Evolutionary conservation across 805 yeast species (phyloP).

Genomic region (Saturnispora quitensis): DNA sequence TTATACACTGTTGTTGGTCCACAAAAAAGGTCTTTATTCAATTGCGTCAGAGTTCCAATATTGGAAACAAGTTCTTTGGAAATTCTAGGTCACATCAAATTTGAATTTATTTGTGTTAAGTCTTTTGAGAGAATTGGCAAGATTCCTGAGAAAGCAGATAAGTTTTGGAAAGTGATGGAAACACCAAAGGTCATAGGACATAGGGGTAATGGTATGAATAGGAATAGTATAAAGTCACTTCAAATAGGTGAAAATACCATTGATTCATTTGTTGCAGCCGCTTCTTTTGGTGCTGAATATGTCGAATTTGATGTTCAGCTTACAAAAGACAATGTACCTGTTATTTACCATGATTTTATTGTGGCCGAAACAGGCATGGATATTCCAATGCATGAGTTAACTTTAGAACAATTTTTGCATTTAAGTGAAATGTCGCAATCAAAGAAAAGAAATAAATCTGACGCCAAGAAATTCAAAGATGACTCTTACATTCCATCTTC

Average conservation of each 20-base stretch:
- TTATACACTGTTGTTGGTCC: slow-evolving; percentile 61
- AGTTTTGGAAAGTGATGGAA: slow-evolving; percentile 86
- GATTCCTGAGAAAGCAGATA: slow-evolving; percentile 57
- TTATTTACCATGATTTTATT: slow-evolving; percentile 86
- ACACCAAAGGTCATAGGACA: slow-evolving; percentile 92
- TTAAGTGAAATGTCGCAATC: slow-evolving; percentile 29
- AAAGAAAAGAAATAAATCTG: slow-evolving; percentile 4
- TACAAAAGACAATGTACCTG: slow-evolving; percentile 86
- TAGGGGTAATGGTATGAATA: slow-evolving; percentile 88
- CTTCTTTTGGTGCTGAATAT: slow-evolving; percentile 90
- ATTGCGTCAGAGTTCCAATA: slow-evolving; percentile 62
- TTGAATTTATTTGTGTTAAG: slow-evolving; percentile 62
- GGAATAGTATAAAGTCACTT: slow-evolving; percentile 58
- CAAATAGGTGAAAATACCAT: slow-evolving; percentile 95
- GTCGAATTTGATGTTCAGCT: slow-evolving; percentile 96
- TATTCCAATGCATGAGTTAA: slow-evolving; percentile 89
- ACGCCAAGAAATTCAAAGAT: slow-evolving; percentile 20
- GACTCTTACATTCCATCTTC: slow-evolving; percentile 24
- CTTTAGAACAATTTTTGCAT: slow-evolving; percentile 78
- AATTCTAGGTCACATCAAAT: slow-evolving; percentile 65
- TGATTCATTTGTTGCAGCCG: slow-evolving; percentile 92
- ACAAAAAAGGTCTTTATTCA: slow-evolving; percentile 56
- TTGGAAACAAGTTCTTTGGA: slow-evolving; percentile 64
- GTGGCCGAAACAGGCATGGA: slow-evolving; percentile 96
- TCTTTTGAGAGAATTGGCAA: slow-evolving; percentile 67